Evolutionary conservation across 2,329 filamentous ascomycete species (phyloP), one percentile per base, ranked within the genome.

Genomic region (Beauveria rudraprayagi): DNA sequence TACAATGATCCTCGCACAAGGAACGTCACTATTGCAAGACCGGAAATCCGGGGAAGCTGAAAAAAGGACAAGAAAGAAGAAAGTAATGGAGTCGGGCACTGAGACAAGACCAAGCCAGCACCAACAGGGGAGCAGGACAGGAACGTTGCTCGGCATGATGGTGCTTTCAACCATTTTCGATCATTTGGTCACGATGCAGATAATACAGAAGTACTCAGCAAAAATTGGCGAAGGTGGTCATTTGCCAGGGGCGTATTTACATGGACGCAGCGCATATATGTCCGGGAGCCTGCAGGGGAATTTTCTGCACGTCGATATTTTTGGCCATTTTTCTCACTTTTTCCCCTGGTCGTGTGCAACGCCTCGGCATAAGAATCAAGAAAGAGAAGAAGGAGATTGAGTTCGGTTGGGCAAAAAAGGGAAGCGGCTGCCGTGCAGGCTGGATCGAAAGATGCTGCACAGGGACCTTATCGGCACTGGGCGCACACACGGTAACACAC

Each of bases 1-100:
- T 40, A 41, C n/a, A 28, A 34, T 37, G 24, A 59, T 59, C 37
- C 34, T 51, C 47, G 24, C 6, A 10, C 28, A 51, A 22, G 3
- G 22, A 24, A 58, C 37, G 46, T 58, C 47, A 44, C 55, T 26
- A 4, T 22, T 44, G 30, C 10, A 5, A 34, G 30, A 34, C 11
- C 11, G 43, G 34, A 34, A 59, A 59, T 59, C 56, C 26, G 56
- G 56, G 56, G 56, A 59, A 59, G 47, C 40, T 59, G 37, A 52
- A 52, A 26, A 26, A 59, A 37, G 2, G 6, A 55, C 6, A 1
- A 44, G 17, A 37, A 22, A 19, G 3, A 6, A 44, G 9, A 56
- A 56, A n/a, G 37, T 24, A 14, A 41, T 41, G 16, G 11, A 28
- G 34, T 7, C 43, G 19, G 26, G 34, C 28, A 47, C 41, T 51